Evolutionary conservation across 805 yeast genomes (phyloP), one percentile per base, ranked within the genome.

Genomic region (Candida silvicultrix): DNA sequence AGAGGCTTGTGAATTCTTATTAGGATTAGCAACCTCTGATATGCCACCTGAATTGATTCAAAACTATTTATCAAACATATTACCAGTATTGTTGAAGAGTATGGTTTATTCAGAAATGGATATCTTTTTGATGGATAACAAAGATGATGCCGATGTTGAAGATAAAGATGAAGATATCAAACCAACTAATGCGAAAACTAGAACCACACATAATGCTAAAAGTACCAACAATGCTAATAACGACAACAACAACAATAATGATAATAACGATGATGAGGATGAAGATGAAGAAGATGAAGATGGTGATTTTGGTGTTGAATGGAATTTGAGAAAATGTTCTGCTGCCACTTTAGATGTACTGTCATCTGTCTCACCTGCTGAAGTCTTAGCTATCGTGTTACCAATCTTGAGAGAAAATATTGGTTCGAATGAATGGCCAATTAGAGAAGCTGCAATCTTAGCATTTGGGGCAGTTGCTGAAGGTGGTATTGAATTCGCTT

Each of bases 381-480:
- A 78, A 47, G 90, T 88, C 3, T 69, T 92, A 40, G 70, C 73
- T 21, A 70, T 78, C 12, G 74, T 87, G 1, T 73, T 92, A 51
- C 97, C 99, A 2, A 68, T 82, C 14, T 70, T 94, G 47, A 83
- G 86, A 63, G 81, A 79, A 40, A 78, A 81, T 45, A 79, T 94
- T 44, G 75, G 75, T 9, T 77, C 89, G 3, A 67, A 71, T 4
- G 78, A 83, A 49, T 94, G 99, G 99, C 88, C 86, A 21, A 78
- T 86, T 9, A 77, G 97, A 49, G 99, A 94, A 64, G 94, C 97
- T 6, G 82, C 97, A 2, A 90, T 94, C 23, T 71, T 94, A 41
- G 97, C 98, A 1, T 76, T 94, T 59, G 99, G 99, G 51, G 98
- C 98, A 25, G 82, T 92, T 58, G 87, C 96, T 34, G 90, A 85